Base-by-base conservation (phyloP, 2,329 filamentous ascomycete species). In the Daldinia sp. region DNA sequence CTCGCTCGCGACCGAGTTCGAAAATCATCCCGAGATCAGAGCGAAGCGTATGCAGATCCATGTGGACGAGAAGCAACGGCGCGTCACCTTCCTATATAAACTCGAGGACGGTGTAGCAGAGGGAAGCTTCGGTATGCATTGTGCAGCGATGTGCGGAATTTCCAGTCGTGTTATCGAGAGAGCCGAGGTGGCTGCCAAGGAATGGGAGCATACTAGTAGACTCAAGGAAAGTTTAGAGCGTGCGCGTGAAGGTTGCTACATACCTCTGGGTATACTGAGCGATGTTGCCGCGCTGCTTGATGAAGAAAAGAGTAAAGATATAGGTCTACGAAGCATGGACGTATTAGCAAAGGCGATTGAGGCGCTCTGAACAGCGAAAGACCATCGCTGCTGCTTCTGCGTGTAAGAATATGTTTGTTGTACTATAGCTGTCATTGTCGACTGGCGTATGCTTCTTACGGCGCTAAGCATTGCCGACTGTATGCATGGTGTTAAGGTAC, bases 41-140 rank as follows among this genome's bases (percentile, higher is more conserved):
- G 88, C 94, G 3, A 92, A 92, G 75, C 89, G 96, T 13, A 99
- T 99, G 96, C 92, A 93, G 70, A 98, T 99, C 65, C 89, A 94
- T 65, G 96, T 99, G 1, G 95, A 99, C 71, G 92, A 96, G 4
- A 88, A 86, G 53, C 87, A 93, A 65, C 88, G 93, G 26, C 89
- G 90, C n/a, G 90, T 99, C n/a, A 98, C 95, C 0, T 99, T 99
- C 82, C 79, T 99, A 62, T 99, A 99, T 83, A 94, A 93, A 76
- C 87, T 99, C 0, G 96, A 98, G 80, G 88, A 93, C 13, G 96
- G 96, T 1, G 93, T 98, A 9, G 96, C 96, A 0, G 94, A 98
- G 80, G 96, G 96, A 15, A 97, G 93, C 76, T 99, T 98, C 77
- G 96, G 96, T 75, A 99, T 99, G 96, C 96, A 99, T 80, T 99